A percentile compares a stretch with the other conserved stretches of the same genome.
phyloP scores from a whole-genome alignment of 2,329 filamentous ascomycete species.

The Fusarium austroafricanum region DNA sequence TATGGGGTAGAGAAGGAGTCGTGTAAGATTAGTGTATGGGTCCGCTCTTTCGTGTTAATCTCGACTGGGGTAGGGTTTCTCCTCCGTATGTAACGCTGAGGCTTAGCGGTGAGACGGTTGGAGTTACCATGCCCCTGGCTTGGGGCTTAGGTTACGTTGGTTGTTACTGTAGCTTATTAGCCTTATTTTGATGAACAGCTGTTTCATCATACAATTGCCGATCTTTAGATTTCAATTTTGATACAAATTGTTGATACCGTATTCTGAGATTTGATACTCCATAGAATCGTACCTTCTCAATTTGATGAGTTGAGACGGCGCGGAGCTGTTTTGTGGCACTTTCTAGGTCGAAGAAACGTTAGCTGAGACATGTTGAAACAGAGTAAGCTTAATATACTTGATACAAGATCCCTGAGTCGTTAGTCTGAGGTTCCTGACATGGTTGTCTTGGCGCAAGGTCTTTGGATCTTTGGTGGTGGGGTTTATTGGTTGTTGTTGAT shows the following conservation, averaged over 20 bases:
- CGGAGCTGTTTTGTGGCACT: background rate
- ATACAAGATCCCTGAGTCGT: too few relatives aligned
- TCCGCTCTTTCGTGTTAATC: background rate
- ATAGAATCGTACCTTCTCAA: too few relatives aligned
- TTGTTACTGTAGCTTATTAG: background rate
- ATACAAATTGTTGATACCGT: too few relatives aligned
- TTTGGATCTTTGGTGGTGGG: background rate
- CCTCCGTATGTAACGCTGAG: background rate
- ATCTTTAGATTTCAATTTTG: background rate
- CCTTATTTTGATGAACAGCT: background rate
- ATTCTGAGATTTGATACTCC: too few relatives aligned
- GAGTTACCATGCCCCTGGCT: background rate
- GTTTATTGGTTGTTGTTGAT: background rate
- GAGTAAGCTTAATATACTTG: too few relatives aligned
- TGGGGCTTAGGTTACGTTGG: background rate
- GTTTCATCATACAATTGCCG: background rate
- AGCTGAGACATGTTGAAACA: background rate
- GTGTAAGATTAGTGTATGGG: background rate
- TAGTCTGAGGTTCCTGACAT: background rate
- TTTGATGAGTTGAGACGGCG: background rate
- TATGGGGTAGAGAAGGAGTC: background rate
- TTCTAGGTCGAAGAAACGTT: background rate
- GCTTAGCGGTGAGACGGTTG: background rate
- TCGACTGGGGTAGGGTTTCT: background rate
- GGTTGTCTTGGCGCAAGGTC: background rate